phyloP scores from a whole-genome alignment of 2,329 filamentous ascomycete genomes.

The Aureobasidium sp. region DNA sequence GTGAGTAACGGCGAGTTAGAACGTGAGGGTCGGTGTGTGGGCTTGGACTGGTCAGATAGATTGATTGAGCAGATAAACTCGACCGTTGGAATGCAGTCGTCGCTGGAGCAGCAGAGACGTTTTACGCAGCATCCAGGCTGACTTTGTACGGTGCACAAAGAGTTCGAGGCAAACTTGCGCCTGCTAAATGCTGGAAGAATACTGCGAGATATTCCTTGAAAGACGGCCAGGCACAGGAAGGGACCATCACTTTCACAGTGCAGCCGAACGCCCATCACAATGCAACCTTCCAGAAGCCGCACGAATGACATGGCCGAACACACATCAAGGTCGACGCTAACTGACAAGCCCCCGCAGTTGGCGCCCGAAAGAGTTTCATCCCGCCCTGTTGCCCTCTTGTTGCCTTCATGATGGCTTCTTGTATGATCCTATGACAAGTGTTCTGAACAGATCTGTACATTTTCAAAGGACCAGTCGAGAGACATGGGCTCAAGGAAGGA shows the following conservation, averaged over 20 bases:
- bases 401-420: neutral
- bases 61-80: neutral
- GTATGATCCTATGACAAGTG: neutral
- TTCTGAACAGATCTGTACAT: too few species aligned
- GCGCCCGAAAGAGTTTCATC: neutral
- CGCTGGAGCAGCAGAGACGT: slow-evolving; percentile 2
- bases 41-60: neutral
- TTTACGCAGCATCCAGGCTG: neutral
- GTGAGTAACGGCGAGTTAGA: neutral
- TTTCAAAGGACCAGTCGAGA: too few species aligned
- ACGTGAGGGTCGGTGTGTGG: neutral
- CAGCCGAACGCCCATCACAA: neutral
- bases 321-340: neutral
- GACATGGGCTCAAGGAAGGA: neutral
- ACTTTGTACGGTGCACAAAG: neutral
- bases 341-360: neutral
- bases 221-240: slow-evolving; percentile 2
- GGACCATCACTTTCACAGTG: neutral
- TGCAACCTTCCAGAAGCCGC: neutral
- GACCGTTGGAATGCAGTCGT: slow-evolving; percentile 8
- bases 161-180: neutral
- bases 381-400: neutral
- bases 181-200: neutral
- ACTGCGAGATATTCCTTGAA: neutral
- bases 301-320: neutral